A percentile compares a stretch with the other conserved stretches of the same genome.
Evolutionary conservation across 495 filamentous ascomycete genomes (phyloP).

Genomic region (Oidiodendron maius): DNA sequence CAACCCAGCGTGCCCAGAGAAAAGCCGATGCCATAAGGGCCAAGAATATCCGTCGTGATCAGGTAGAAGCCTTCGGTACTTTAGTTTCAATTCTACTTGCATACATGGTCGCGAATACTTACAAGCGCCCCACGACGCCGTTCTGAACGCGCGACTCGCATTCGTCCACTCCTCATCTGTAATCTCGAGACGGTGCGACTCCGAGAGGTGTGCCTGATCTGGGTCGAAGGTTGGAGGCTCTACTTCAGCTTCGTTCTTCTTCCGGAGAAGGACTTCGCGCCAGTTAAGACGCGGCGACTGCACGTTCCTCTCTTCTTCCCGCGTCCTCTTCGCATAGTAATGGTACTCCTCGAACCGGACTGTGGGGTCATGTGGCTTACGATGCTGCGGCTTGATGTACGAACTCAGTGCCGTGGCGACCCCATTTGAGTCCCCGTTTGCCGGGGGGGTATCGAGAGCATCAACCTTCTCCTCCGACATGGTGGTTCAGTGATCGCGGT

Average conservation of each 20-base stretch:
- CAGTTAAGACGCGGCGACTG: slow-evolving; percentile 18
- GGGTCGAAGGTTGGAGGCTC: slow-evolving; percentile 5
- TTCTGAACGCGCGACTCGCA: slow-evolving; percentile 37
- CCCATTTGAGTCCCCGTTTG: no score
- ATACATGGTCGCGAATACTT: background rate
- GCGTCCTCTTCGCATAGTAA: slow-evolving; percentile 39
- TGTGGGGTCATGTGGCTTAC: slow-evolving; percentile 15
- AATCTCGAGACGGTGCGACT: slow-evolving; percentile 11
- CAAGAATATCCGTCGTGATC: slow-evolving; percentile 40
- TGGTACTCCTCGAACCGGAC: slow-evolving; percentile 34
- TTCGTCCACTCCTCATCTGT: slow-evolving; percentile 33
- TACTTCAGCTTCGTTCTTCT: slow-evolving; percentile 14
- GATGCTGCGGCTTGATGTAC: slow-evolving; percentile 32
- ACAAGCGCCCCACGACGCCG: slow-evolving; percentile 39
- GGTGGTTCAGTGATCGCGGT: no score
- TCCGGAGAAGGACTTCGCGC: slow-evolving; percentile 15
- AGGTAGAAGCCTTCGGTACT: slow-evolving; percentile 38
- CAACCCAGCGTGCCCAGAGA: slow-evolving; percentile 10
- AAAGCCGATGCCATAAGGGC: slow-evolving; percentile 10
- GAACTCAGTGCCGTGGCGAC: no score
- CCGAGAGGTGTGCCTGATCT: slow-evolving; percentile 1
- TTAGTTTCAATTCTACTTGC: background rate
- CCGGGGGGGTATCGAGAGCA: no score
- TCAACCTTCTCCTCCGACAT: no score
- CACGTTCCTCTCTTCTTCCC: slow-evolving; percentile 31